Evolutionary conservation across 2,329 filamentous ascomycete genomes (phyloP).

Genomic region (Neonectria hederae): DNA sequence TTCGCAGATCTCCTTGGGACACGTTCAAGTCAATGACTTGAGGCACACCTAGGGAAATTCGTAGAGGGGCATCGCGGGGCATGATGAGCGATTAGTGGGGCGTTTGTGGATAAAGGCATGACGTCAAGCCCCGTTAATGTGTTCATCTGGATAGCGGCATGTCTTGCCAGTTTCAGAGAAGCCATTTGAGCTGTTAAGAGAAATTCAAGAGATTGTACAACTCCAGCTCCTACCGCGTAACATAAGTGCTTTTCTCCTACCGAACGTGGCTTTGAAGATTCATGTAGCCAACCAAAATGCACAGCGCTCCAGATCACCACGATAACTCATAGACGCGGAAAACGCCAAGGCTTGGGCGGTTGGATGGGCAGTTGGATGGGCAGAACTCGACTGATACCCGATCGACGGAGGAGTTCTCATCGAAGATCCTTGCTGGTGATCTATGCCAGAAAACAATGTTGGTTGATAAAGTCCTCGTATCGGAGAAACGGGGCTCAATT

Average conservation of each 20-base stretch:
- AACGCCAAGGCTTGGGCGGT: constrained; percentile 23
- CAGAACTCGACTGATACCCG: constrained; percentile 1
- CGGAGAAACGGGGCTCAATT: no score
- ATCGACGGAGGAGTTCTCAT: constrained; percentile 1
- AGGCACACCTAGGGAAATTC: constrained; percentile 17
- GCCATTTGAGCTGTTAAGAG: neutral
- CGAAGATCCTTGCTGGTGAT: neutral
- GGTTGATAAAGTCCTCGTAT: neutral
- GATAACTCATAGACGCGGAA: constrained; percentile 26
- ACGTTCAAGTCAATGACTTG: constrained; percentile 15
- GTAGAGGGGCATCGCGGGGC: constrained; percentile 45
- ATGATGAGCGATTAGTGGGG: constrained; percentile 34
- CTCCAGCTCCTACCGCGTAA: neutral
- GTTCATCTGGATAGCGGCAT: constrained; percentile 31
- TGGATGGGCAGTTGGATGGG: neutral
- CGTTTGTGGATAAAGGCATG: constrained; percentile 34
- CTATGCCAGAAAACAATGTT: neutral
- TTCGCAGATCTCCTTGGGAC: constrained; percentile 16
- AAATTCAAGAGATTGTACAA: neutral
- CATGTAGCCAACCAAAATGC: neutral
- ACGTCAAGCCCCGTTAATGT: constrained; percentile 40
- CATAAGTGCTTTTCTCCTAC: neutral
- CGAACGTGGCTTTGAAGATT: neutral
- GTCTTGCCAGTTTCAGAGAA: neutral
- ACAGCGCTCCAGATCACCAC: constrained; percentile 1